Conservation (phyloP, 768 basidiomycete genomes). For the Pleurotus cornucopiae region DNA sequence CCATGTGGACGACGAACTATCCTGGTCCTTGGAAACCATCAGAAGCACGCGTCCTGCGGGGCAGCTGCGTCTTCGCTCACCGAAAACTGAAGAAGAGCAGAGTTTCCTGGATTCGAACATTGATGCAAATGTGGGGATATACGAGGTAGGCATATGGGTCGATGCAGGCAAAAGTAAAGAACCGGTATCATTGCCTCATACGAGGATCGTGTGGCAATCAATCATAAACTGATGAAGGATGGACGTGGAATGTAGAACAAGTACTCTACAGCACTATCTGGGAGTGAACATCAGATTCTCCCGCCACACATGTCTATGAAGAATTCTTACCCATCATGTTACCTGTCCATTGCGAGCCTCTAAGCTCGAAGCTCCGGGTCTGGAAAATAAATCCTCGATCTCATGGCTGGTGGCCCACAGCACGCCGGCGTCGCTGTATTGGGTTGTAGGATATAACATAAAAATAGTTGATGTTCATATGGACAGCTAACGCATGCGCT, state of each 20-base stretch:
- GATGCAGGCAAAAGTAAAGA: constrained; percentile 16
- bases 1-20: constrained; percentile 18
- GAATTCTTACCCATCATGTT: background rate
- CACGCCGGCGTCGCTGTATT: no score
- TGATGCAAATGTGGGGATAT: constrained; percentile 32
- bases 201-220: constrained; percentile 39
- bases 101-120: constrained; percentile 20
- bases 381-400: background rate
- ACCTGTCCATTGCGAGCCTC: no score
- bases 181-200: constrained; percentile 43
- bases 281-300: background rate
- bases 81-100: constrained; percentile 30
- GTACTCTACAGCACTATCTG: background rate
- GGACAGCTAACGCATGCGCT: no score
- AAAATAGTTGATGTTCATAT: no score
- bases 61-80: constrained; percentile 30
- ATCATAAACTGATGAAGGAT: background rate
- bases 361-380: background rate
- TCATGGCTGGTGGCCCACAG: background rate
- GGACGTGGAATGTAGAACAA: background rate
- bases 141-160: constrained; percentile 51
- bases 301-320: background rate
- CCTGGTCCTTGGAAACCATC: constrained; percentile 42
- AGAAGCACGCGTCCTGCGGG: constrained; percentile 12
- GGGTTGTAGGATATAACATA: no score